Percentiles rank a stretch among this genome's conserved stretches.
Evolutionary conservation across 768 basidiomycete genomes (phyloP).

Genomic region (Boletus sp.): DNA sequence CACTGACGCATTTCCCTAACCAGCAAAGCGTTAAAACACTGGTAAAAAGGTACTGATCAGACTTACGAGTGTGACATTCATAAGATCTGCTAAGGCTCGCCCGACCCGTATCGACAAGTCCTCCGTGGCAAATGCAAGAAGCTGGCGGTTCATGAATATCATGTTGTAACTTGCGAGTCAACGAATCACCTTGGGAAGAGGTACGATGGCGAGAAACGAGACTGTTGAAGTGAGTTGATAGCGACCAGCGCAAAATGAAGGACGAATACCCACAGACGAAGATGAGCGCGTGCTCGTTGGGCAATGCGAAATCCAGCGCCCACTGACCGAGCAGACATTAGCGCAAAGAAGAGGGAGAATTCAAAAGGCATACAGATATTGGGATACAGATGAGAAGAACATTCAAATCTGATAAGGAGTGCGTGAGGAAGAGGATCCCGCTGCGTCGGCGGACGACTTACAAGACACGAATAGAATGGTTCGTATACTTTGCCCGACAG

Average conservation of each 20-base stretch:
- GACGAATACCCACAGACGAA: slow-evolving; percentile 62
- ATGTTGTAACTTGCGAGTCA: background rate
- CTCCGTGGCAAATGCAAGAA: slow-evolving; percentile 83
- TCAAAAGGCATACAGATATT: slow-evolving; percentile 46
- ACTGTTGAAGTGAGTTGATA: slow-evolving; percentile 38
- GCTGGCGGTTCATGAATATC: slow-evolving; percentile 33
- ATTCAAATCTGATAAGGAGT: slow-evolving; percentile 53
- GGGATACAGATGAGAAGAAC: slow-evolving; percentile 70
- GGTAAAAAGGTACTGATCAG: background rate
- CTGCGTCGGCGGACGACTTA: slow-evolving; percentile 27
- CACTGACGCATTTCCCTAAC: slow-evolving; percentile 32
- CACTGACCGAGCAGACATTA: slow-evolving; percentile 44
- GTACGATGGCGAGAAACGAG: slow-evolving; percentile 79
- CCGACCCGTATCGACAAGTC: slow-evolving; percentile 80
- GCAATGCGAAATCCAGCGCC: slow-evolving; percentile 63
- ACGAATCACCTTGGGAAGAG: slow-evolving; percentile 64
- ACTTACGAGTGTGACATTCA: slow-evolving; percentile 80
- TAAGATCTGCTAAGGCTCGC: slow-evolving; percentile 75
- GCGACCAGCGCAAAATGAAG: background rate
- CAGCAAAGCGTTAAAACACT: background rate
- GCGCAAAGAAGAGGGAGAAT: background rate
- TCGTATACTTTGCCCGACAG: slow-evolving; percentile 42
- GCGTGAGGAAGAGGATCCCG: slow-evolving; percentile 1
- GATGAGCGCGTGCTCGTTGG: slow-evolving; percentile 53
- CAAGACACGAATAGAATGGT: slow-evolving; percentile 59